Base-by-base conservation (phyloP, 2,329 filamentous ascomycete species). In the Pezicula rhizophila region DNA sequence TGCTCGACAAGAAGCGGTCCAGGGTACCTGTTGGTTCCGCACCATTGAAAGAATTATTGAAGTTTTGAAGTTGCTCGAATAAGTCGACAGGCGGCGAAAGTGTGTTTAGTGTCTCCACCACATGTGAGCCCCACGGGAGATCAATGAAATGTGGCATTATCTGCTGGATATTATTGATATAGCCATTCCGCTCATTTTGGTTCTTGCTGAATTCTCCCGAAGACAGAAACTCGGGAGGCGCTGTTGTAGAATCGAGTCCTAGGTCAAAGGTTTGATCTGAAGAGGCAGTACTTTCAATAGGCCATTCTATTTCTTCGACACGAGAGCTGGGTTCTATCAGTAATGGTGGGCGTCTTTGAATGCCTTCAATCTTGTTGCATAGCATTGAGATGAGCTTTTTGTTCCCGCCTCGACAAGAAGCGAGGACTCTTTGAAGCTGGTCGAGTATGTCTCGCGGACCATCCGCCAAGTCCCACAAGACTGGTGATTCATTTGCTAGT, bases 371-470 rank as follows among this genome's bases (percentile, higher is more conserved):
- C 20, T 60, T 58, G 8, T 55, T 51, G 14, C 53, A 51, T 2
- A 73, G 58, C 14, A 70, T 58, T 1, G 63, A 62, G 3, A 73
- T 55, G 0, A 74, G 57, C 5, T 64, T 64, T 39, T 65, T 62
- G 42, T 74, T 74, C 4, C 71, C 71, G 5, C 71, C 71, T 11
- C 71, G 64, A 0, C 66, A 72, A 2, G 66, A 70, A 0, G 68
- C 67, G 10, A 74, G 60, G 7, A 72, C 66, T 38, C 60, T 59
- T 38, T 70, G 68, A 5, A 74, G 57, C 33, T 66, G 65, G 28
- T 60, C 50, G 1, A 74, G 60, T 10, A 73, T 65, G 11, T 67
- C 64, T 2, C 60, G 59, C 0, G 69, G 64, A 11, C 61, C 61
- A 11, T 62, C 57, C 12, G 28, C 52, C 33, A 35, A 50, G 37